These are phyloP conservation scores for Trametes sanguinea DNA, from an alignment of 768 basidiomycete species.

Conservation along the genomic window DNA sequence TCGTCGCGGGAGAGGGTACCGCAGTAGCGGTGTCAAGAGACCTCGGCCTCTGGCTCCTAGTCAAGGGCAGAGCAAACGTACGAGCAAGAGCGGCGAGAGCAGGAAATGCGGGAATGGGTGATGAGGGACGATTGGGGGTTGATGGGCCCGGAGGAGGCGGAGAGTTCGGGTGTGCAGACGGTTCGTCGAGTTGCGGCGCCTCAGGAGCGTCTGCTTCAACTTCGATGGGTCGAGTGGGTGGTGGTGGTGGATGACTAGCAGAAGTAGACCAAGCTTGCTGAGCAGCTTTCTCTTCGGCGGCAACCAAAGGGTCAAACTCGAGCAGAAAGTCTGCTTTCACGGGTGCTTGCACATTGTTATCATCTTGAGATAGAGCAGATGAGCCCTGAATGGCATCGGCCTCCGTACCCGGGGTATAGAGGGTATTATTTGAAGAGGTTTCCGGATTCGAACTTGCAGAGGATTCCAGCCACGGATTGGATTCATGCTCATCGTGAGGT, in stretches of 20 bases:
- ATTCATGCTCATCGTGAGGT: background rate
- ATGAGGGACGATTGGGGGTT: slow-evolving; percentile 34
- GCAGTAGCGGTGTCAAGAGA: slow-evolving; percentile 63
- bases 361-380: slow-evolving; percentile 24
- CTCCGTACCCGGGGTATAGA: slow-evolving; percentile 40
- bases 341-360: slow-evolving; percentile 12
- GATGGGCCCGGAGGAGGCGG: slow-evolving; percentile 31
- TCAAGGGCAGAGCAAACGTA: slow-evolving; percentile 57
- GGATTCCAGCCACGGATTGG: slow-evolving; percentile 26
- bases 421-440: background rate
- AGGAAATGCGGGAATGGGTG: slow-evolving; percentile 53
- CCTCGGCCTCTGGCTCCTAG: slow-evolving; percentile 48
- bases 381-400: slow-evolving; percentile 42
- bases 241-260: slow-evolving; percentile 61
- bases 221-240: slow-evolving; percentile 33
- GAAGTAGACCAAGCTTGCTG: slow-evolving; percentile 64
- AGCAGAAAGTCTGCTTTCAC: slow-evolving; percentile 44
- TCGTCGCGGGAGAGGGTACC: slow-evolving; percentile 56
- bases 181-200: background rate
- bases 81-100: slow-evolving; percentile 69
- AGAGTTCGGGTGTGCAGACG: slow-evolving; percentile 19
- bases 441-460: background rate
- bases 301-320: slow-evolving; percentile 71
- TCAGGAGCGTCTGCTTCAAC: background rate
- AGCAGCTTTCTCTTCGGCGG: slow-evolving; percentile 58